These are phyloP conservation scores for Trametes cubensis DNA, from an alignment of 768 basidiomycete genomes.

Conservation along the genomic window DNA sequence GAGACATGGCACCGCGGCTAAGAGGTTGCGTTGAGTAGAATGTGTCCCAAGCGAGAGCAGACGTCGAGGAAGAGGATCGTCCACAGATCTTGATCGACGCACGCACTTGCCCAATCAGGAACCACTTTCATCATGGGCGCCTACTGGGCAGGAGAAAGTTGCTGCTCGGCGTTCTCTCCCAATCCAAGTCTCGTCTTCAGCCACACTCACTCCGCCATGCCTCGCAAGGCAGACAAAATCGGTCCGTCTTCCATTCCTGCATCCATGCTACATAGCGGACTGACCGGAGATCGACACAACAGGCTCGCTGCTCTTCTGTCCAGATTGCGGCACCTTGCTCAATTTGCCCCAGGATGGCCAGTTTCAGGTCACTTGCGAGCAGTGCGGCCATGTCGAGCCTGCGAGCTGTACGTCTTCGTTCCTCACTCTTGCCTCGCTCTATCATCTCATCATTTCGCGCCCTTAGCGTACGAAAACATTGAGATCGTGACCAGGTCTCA, in stretches of 20 bases:
- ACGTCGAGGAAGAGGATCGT: slow-evolving; percentile 26
- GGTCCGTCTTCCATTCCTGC: slow-evolving; percentile 36
- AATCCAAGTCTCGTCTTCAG: background rate
- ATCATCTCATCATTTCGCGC: background rate
- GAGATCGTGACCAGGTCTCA: slow-evolving; percentile 89
- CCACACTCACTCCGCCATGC: slow-evolving; percentile 22
- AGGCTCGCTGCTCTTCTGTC: slow-evolving; percentile 96
- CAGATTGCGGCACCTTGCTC: slow-evolving; percentile 88
- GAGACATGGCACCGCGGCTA: background rate
- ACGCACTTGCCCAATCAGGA: slow-evolving; percentile 5
- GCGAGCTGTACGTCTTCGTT: slow-evolving; percentile 71
- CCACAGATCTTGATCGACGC: background rate
- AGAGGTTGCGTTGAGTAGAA: background rate
- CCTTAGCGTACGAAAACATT: slow-evolving; percentile 86
- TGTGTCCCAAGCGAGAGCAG: background rate
- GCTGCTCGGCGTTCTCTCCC: background rate
- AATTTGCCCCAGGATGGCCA: slow-evolving; percentile 78
- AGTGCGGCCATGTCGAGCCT: slow-evolving; percentile 85
- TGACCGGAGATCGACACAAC: slow-evolving; percentile 4
- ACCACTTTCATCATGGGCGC: background rate
- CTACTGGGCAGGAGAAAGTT: slow-evolving; percentile 8
- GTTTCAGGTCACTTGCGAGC: slow-evolving; percentile 78
- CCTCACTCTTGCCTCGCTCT: background rate
- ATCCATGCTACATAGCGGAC: background rate
- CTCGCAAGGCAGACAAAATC: slow-evolving; percentile 48